Evolutionary conservation across 2,329 filamentous ascomycete genomes (phyloP).

Genomic region (Cercospora zeina): DNA sequence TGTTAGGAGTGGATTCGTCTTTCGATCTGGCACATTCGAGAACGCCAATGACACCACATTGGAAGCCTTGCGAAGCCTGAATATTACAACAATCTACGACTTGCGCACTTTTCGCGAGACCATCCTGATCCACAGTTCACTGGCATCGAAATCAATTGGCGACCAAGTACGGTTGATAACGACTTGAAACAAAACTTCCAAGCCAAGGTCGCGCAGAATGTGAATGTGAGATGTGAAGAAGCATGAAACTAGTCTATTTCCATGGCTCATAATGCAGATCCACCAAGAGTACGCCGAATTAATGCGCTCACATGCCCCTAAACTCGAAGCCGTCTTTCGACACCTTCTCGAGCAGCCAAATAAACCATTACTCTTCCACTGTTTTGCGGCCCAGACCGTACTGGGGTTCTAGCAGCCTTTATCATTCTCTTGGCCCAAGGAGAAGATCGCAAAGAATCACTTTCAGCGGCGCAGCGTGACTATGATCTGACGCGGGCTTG

Average conservation of each 20-base stretch:
- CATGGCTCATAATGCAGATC: neutral
- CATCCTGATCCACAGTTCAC: neutral
- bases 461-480: neutral
- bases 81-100: slow-evolving; percentile 13
- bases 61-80: slow-evolving; percentile 8
- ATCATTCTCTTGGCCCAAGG: neutral
- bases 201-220: neutral
- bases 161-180: neutral
- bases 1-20: neutral
- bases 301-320: neutral
- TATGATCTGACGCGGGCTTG: neutral
- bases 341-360: neutral
- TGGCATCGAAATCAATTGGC: neutral
- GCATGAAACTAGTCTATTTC: neutral
- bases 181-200: neutral
- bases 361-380: neutral
- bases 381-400: neutral
- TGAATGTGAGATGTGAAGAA: slow-evolving; percentile 1
- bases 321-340: neutral
- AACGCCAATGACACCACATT: neutral
- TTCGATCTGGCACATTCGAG: neutral
- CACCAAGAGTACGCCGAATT: neutral
- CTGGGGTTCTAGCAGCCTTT: neutral
- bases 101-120: slow-evolving; percentile 8
- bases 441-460: neutral